Evolutionary conservation across 2,329 filamentous ascomycete genomes (phyloP), one percentile per base, ranked within the genome.

Genomic region (Diaporthe sp.): DNA sequence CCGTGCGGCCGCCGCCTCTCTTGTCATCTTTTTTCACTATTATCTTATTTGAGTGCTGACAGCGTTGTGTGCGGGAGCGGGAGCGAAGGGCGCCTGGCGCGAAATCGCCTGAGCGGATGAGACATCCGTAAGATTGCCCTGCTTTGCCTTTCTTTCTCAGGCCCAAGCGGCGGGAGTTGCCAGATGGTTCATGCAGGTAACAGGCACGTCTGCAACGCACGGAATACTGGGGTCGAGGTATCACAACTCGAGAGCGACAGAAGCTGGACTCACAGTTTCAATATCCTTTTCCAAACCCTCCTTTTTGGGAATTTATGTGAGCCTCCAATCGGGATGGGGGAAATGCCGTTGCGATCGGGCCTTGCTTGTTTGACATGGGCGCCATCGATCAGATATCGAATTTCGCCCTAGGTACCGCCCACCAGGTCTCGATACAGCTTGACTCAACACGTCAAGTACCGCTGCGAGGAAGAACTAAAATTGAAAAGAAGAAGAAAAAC

Each of bases 121-220:
- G 65, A 68, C 65, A 53, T 68, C 31, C 65, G 65, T 25, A 68
- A 68, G 8, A 53, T 53, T 68, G 63, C 63, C 63, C 39, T 68
- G 47, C 47, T 25, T 53, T 25, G 44, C 65, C n/a, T 53, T 37
- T 12, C 42, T 31, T 13, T 9, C n/a, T 31, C 39, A 44, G 42
- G 37, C 37, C 39, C 60, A 10, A 44, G 42, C 10, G 34, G 31
- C 65, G 65, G 65, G 49, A 68, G 65, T 28, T 39, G 47, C 65
- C 65, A 42, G 34, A 39, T 25, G 47, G 47, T 68, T 68, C 65
- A 68, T 68, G 65, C 65, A 68, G 34, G 31, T 51, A 37, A 49
- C 63, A 68, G 65, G 47, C 65, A 68, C 63, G 47, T 53, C 65
- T 53, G 65, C 34, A 47, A 39, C 31, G 65, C 65, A 68, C 44